Evolutionary conservation across 2,329 filamentous ascomycete genomes (phyloP).

Genomic region (Calonectria pseudoreteaudii): DNA sequence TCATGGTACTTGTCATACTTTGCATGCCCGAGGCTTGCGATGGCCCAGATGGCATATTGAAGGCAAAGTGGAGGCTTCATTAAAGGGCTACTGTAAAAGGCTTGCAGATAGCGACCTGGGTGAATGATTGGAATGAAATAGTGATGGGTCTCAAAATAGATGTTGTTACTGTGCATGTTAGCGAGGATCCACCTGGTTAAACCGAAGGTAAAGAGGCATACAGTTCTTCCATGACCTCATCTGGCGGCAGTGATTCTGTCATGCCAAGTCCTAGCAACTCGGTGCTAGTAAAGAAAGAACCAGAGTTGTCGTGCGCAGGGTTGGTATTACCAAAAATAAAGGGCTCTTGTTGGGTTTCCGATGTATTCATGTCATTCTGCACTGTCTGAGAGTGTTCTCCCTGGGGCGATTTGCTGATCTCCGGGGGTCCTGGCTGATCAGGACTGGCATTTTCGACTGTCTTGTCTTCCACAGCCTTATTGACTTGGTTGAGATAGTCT

Average conservation of each 20-base stretch:
- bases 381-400: constrained; percentile 13
- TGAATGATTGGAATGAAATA: constrained; percentile 83
- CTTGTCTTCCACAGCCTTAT: constrained; percentile 48
- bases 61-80: constrained; percentile 85
- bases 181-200: background rate
- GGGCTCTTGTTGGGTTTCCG: constrained; percentile 22
- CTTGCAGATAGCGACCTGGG: constrained; percentile 77
- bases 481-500: constrained; percentile 77
- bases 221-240: constrained; percentile 86
- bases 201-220: constrained; percentile 55
- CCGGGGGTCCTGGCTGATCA: constrained; percentile 28
- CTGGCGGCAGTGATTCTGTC: constrained; percentile 83
- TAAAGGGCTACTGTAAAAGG: constrained; percentile 77
- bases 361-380: background rate
- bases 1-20: constrained; percentile 80
- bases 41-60: constrained; percentile 89
- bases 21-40: constrained; percentile 77
- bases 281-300: constrained; percentile 26
- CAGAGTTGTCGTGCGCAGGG: constrained; percentile 22
- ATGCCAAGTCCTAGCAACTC: constrained; percentile 81
- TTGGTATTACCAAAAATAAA: constrained; percentile 30
- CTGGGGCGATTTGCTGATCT: constrained; percentile 20
- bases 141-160: constrained; percentile 83
- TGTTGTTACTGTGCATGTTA: constrained; percentile 65
- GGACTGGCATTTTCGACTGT: constrained; percentile 41